These are phyloP conservation scores for Coniophora puteana DNA, from an alignment of 1,284 basidiomycete species.

Conservation along the genomic window DNA sequence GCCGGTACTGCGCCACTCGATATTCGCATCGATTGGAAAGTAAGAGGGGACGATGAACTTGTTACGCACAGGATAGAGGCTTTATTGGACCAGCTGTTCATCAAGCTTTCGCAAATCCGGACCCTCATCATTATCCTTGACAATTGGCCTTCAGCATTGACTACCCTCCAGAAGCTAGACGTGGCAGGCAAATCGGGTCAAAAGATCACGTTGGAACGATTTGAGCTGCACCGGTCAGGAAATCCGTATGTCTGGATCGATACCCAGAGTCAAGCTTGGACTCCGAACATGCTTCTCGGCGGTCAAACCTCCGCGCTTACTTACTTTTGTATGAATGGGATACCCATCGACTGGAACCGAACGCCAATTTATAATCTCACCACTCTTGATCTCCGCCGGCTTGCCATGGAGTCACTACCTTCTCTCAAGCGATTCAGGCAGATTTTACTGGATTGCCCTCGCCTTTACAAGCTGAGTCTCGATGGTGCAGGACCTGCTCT, in stretches of 20 bases:
- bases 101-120: constrained; percentile 48
- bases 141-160: constrained; percentile 45
- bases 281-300: constrained; percentile 42
- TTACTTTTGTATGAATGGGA: constrained; percentile 49
- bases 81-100: constrained; percentile 43
- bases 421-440: constrained; percentile 43
- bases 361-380: constrained; percentile 47
- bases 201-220: constrained; percentile 42
- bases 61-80: constrained; percentile 34
- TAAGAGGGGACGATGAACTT: constrained; percentile 15
- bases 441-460: constrained; percentile 45
- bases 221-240: constrained; percentile 57
- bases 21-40: constrained; percentile 38
- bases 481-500: constrained; percentile 56
- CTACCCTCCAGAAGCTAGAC: constrained; percentile 44
- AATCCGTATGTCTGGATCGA: constrained; percentile 38
- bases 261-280: too few species aligned
- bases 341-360: constrained; percentile 52
- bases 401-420: constrained; percentile 47
- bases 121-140: constrained; percentile 51
- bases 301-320: constrained; percentile 40
- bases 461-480: constrained; percentile 47
- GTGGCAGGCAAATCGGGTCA: constrained; percentile 27
- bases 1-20: constrained; percentile 50
- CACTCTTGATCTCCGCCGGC: constrained; percentile 56